phyloP scores from a whole-genome alignment of 2,329 filamentous ascomycete species.

The Trichophyton equinum region DNA sequence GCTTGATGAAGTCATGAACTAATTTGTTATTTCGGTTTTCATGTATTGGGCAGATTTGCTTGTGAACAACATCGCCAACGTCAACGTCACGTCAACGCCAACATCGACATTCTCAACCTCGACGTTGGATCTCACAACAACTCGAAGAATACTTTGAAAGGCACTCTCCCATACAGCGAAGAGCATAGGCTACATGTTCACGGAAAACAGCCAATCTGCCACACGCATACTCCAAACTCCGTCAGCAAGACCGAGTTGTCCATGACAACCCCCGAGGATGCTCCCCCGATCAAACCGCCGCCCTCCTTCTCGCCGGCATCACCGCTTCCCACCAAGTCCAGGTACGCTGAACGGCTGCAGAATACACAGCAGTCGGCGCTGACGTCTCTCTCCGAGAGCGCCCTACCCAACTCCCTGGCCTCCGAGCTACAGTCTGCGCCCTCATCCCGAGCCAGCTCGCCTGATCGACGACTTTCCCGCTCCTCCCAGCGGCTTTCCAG shows the following conservation, averaged over 20 bases:
- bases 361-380: constrained; percentile 32
- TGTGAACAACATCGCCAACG: background rate
- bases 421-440: constrained; percentile 44
- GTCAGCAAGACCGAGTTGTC: constrained; percentile 26
- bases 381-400: constrained; percentile 39
- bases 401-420: constrained; percentile 42
- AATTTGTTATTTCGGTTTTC: background rate
- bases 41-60: background rate
- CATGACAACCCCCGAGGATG: constrained; percentile 59
- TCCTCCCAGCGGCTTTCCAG: constrained; percentile 39
- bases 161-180: background rate
- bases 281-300: constrained; percentile 52
- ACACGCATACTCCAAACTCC: constrained; percentile 3
- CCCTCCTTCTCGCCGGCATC: constrained; percentile 57
- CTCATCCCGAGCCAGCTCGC: constrained; percentile 55
- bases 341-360: constrained; percentile 39
- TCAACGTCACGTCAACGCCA: too few species aligned
- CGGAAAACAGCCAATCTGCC: background rate
- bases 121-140: background rate
- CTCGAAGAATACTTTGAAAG: background rate
- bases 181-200: constrained; percentile 6
- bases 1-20: background rate
- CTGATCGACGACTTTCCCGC: constrained; percentile 47
- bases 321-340: constrained; percentile 47
- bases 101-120: background rate